phyloP scores from a whole-genome alignment of 2,329 filamentous ascomycete genomes.

The Trichophyton mentagrophytes region DNA sequence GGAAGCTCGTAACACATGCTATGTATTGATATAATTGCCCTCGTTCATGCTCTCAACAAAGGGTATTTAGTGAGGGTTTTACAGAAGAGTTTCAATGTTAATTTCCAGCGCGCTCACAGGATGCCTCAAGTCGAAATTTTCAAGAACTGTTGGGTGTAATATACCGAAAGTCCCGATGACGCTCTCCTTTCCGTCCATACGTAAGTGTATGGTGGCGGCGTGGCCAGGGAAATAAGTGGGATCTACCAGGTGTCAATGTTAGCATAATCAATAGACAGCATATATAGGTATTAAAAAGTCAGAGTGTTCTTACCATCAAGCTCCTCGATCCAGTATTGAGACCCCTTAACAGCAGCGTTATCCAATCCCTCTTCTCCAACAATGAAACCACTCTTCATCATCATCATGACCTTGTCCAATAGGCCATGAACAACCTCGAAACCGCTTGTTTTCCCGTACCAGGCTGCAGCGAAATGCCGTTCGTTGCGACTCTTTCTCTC shows the following conservation, averaged over 20 bases:
- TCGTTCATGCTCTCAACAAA: background rate
- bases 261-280: background rate
- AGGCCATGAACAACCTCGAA: constrained; percentile 95
- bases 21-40: background rate
- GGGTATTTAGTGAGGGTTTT: constrained; percentile 9
- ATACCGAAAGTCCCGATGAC: constrained; percentile 87
- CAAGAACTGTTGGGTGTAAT: constrained; percentile 79
- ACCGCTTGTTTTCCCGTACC: constrained; percentile 84
- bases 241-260: constrained; percentile 35
- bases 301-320: constrained; percentile 49
- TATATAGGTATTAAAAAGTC: background rate
- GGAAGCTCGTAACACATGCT: background rate
- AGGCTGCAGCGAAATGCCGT: constrained; percentile 89
- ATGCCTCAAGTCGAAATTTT: constrained; percentile 86
- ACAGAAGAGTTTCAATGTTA: constrained; percentile 88
- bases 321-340: constrained; percentile 89
- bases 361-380: constrained; percentile 59
- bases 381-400: constrained; percentile 75
- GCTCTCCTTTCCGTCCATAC: constrained; percentile 57
- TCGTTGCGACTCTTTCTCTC: constrained; percentile 89
- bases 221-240: constrained; percentile 86
- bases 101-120: constrained; percentile 90
- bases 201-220: constrained; percentile 70
- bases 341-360: constrained; percentile 44
- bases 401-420: constrained; percentile 79